Base-by-base conservation (phyloP, 169 alveolate genomes). In the Blepharisma undulans region DNA sequence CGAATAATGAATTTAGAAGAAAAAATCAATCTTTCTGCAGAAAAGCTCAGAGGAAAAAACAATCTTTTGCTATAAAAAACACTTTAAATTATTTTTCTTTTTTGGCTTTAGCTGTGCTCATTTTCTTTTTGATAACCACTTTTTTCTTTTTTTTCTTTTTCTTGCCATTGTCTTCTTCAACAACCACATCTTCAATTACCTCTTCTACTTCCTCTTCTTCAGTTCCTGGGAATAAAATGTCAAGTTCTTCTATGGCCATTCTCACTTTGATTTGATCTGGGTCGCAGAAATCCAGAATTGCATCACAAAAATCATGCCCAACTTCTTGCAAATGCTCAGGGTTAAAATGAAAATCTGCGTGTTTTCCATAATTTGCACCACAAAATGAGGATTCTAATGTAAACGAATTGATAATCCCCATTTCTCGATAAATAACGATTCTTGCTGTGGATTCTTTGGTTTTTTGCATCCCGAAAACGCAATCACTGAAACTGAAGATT, bases 301-400 rank as follows among this genome's bases (percentile, higher is more conserved):
- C 91, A 4, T 92, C 92, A 81, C 98, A 96, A 85, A 94, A 96
- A 18, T 93, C 91, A 33, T 94, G 93, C 2, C 97, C 97, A 27
- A 96, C 94, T 89, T 96, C 95, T 89, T 93, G 89, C 33, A 93
- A 91, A n/a, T 94, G 87, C 27, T 94, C 97, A 61, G 90, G 88
- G 76, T 96, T 96, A 90, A 96, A 96, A 80, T 96, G 98, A 90
- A 93, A 96, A 59, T 96, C 95, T 22, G 96, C 96, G 66, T 93
- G 94, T 87, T 94, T 96, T 19, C 98, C 98, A 82, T 92, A 81
- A 88, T 94, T 96, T 29, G 98, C 96, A 32, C 98, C 98, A 89
- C 98, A 96, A 86, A 96, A 94, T 7, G 98, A 96, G 21, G 93
- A 90, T 92, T 96, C 98, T 34, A 96, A 36, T 0, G 98, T 96